Base-by-base conservation (phyloP, 169 alveolate species). In the Ichthyophthirius multifiliis region DNA sequence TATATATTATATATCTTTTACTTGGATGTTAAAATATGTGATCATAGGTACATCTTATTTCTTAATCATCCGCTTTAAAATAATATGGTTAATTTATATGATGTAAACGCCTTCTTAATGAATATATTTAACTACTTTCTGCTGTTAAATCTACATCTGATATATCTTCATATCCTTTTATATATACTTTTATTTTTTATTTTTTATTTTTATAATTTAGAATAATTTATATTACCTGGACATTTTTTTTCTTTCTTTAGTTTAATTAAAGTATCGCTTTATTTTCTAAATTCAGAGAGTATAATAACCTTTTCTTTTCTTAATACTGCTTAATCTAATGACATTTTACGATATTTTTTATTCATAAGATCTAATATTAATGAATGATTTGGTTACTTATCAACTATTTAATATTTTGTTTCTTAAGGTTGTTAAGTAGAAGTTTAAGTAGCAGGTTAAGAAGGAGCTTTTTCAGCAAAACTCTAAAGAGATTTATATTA, bases 331-430 rank as follows among this genome's bases (percentile, higher is more conserved):
- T 55, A 23, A 16, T 55, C 71, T 18, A 55, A 55, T 15, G 71
- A 34, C 71, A 55, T 55, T 55, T 55, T 55, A 55, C 71, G 71
- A 55, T 55, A 55, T 18, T 55, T 55, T 55, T 55, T 55, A 23
- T 55, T 55, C 23, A 23, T 39, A 27, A 55, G 31, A 55, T 55
- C 71, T 55, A 55, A 55, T n/a, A 23, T 39, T 6, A 55, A 27
- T 55, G 23, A 10, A 27, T 55, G 23, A 55, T 15, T 23, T 13
- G 23, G 71, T 23, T 55, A 34, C 4, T 16, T 16, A 15, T 0
- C 31, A 55, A 5, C 41, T 15, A n/a, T n/a, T n/a, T n/a, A n/a
- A n/a, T n/a, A n/a, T n/a, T n/a, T n/a, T n/a, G n/a, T n/a, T n/a
- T n/a, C n/a, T n/a, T n/a, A n/a, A n/a, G n/a, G n/a, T n/a, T n/a